Percentiles rank a stretch among this genome's conserved stretches.
phyloP scores from a whole-genome alignment of 129 eudicot species.

The Rutidosis leptorrhynchoides region DNA sequence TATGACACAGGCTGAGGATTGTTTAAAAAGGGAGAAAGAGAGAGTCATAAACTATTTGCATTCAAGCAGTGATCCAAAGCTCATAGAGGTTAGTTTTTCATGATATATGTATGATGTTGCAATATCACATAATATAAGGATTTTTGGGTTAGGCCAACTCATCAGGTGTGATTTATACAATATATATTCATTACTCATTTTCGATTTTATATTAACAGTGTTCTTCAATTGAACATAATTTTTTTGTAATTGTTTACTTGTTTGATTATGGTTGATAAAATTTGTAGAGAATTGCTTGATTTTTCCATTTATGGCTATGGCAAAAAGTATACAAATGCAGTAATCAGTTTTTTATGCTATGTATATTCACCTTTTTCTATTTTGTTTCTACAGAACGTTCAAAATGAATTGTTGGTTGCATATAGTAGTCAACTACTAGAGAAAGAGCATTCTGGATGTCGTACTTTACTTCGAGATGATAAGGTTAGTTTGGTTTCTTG shows the following conservation, averaged over 20 bases:
- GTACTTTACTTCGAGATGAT: constrained; percentile 66
- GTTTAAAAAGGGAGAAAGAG: constrained; percentile 76
- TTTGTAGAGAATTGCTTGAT: too few species aligned
- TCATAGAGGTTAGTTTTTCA: constrained; percentile 69
- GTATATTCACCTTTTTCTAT: too few species aligned
- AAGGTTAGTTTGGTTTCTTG: constrained; percentile 45
- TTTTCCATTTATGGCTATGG: too few species aligned
- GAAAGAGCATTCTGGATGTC: constrained; percentile 87
- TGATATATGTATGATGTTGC: not conserved
- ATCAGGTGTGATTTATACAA: too few species aligned
- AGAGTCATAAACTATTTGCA: constrained; percentile 76
- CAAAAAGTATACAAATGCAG: too few species aligned
- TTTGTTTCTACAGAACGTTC: constrained; percentile 54
- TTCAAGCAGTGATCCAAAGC: constrained; percentile 74
- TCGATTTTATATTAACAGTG: too few species aligned
- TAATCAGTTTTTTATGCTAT: not conserved
- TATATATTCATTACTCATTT: too few species aligned
- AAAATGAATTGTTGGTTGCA: constrained; percentile 60
- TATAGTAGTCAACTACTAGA: constrained; percentile 64
- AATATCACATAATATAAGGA: too few species aligned
- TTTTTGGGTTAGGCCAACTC: too few species aligned
- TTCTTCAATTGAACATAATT: too few species aligned
- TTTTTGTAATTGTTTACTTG: too few species aligned
- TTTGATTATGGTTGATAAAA: too few species aligned
- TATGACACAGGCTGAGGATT: constrained; percentile 72